Evolutionary conservation across 2,329 filamentous ascomycete species (phyloP).

Genomic region (Cordyceps javanica): DNA sequence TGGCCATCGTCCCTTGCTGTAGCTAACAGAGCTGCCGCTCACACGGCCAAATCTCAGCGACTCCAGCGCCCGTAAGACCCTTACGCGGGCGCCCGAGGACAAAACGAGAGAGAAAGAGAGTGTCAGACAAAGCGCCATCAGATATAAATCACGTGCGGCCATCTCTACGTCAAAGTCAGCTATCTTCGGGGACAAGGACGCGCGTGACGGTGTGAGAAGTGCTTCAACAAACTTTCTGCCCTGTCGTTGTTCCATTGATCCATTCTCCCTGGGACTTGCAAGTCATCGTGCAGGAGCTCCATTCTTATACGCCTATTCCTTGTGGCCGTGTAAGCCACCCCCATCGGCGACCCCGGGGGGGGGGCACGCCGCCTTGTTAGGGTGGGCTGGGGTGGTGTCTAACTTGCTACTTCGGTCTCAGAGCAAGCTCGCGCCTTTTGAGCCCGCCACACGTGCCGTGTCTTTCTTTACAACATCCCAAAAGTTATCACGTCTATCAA

Average conservation of each 20-base stretch:
- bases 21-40: no score
- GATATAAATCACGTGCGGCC: not conserved
- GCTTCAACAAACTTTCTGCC: not conserved
- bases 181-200: not conserved
- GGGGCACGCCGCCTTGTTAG: not conserved
- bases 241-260: not conserved
- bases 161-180: not conserved
- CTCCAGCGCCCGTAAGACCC: no score
- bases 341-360: constrained; percentile 10
- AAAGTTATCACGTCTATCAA: not conserved
- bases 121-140: not conserved
- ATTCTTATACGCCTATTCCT: constrained; percentile 1
- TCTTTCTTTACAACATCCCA: not conserved
- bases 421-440: not conserved
- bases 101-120: not conserved
- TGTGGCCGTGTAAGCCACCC: constrained; percentile 3
- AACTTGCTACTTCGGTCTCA: not conserved
- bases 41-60: no score
- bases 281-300: not conserved
- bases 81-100: no score
- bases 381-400: not conserved
- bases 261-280: not conserved
- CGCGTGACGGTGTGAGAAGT: not conserved
- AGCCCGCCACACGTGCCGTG: no score
- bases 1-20: no score